Conservation (phyloP, 192 early-diverging fungal genomes). For the Coemansia sp. region DNA sequence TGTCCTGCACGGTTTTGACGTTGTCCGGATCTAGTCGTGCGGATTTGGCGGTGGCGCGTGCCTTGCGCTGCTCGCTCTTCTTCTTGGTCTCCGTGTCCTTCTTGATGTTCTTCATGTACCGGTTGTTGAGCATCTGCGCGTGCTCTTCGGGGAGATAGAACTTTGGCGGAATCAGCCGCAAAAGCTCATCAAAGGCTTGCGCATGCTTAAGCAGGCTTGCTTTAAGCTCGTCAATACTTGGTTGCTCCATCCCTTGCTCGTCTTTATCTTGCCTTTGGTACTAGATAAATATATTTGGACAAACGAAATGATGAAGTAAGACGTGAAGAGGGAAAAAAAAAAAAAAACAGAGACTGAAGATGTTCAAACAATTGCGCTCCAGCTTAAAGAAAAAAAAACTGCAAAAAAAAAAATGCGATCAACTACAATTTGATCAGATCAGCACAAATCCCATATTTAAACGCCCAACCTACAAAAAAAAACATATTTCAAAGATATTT, state of each 20-base stretch:
- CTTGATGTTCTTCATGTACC: conserved; percentile 78
- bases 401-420: not conserved
- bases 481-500: too few species aligned
- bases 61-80: conserved; percentile 86
- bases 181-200: conserved; percentile 71
- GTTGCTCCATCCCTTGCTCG: conserved; percentile 5
- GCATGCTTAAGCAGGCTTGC: conserved; percentile 67
- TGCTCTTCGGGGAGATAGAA: conserved; percentile 74
- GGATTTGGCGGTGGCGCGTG: conserved; percentile 37
- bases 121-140: conserved; percentile 56
- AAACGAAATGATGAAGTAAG: not conserved
- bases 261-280: not conserved
- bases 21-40: conserved; percentile 80
- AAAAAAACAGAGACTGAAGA: not conserved
- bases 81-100: conserved; percentile 86
- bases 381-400: not conserved
- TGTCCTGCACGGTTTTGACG: conserved; percentile 68
- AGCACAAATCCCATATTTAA: too few species aligned
- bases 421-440: too few species aligned
- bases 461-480: too few species aligned
- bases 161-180: conserved; percentile 83
- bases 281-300: not conserved
- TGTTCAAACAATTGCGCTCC: not conserved
- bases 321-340: not conserved
- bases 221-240: conserved; percentile 46